A percentile compares a stretch with the other conserved stretches of the same genome.
phyloP scores from a whole-genome alignment of 345 rosid species.

The Turnera subulata region DNA sequence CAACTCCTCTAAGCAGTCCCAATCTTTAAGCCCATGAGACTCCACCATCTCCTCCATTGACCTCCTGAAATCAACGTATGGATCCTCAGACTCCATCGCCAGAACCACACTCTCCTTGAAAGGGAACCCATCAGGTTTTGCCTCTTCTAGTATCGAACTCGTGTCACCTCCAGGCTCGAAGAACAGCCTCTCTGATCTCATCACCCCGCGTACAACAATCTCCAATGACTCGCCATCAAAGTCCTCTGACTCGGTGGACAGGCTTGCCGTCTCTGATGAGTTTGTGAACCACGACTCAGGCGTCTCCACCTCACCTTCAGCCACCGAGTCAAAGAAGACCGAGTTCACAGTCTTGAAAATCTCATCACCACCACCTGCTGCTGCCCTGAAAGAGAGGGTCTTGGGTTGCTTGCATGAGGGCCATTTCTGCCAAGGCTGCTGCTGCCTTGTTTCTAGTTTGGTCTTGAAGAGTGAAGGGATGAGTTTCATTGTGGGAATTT shows the following conservation, averaged over 20 bases:
- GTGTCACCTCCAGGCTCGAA: constrained; percentile 67
- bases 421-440: constrained; percentile 38
- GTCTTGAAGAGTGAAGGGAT: constrained; percentile 40
- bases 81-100: constrained; percentile 74
- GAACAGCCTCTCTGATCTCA: constrained; percentile 59
- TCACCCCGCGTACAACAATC: constrained; percentile 47
- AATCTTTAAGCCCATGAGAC: constrained; percentile 56
- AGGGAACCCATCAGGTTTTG: constrained; percentile 24
- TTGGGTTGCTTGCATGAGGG: constrained; percentile 53
- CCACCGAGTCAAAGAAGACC: constrained; percentile 38
- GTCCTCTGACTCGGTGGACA: constrained; percentile 21
- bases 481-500: constrained; percentile 46
- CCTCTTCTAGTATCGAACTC: constrained; percentile 58
- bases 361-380: too few relatives aligned
- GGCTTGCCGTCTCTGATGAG: constrained; percentile 37
- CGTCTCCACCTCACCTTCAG: constrained; percentile 16
- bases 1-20: constrained; percentile 73
- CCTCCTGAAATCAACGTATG: constrained; percentile 68
- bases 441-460: constrained; percentile 18
- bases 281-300: constrained; percentile 44
- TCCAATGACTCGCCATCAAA: constrained; percentile 34
- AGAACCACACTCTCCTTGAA: constrained; percentile 56
- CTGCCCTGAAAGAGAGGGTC: constrained; percentile 56
- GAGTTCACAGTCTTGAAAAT: constrained; percentile 79
- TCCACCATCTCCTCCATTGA: constrained; percentile 95